Evolutionary conservation across 2,329 filamentous ascomycete species (phyloP), one percentile per base, ranked within the genome.

Genomic region (Cryphonectria japonica): DNA sequence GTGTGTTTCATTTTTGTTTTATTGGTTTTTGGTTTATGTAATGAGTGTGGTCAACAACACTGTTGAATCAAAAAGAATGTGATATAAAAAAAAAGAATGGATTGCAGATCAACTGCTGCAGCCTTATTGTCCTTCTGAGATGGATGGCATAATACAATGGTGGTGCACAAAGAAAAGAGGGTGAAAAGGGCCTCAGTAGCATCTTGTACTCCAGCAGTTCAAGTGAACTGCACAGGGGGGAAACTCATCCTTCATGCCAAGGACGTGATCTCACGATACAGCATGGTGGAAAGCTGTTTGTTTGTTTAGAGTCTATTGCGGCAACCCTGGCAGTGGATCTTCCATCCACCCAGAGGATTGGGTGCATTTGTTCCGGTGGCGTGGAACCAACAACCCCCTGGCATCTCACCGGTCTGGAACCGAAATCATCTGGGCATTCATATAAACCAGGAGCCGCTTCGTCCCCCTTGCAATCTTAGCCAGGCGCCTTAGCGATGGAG

Each of bases 81-180:
- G 63, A 41, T 14, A 13, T n/a, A 22, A 22, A 46, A 61, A 46
- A 61, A 72, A 69, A 62, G 71, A 73, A 61, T 69, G 71, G 66
- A 71, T 69, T 57, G 69, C 71, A 69, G 69, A 73, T 71, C 71
- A 73, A 73, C 69, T 71, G 71, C 69, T 39, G 66, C 13, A 37
- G 32, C 32, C 22, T 50, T 52, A 41, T 22, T n/a, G 43, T 57
- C 32, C 32, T 14, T 50, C 34, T 57, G 63, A 46, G 13, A 29
- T 50, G 26, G 14, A 13, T 41, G 59, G 46, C 46, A 50, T 50
- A n/a, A 50, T 2, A 43, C 13, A 29, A 57, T 57, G 4, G n/a
- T 41, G 19, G 6, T 59, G 9, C 19, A 59, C 9, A 54, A 54
- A 29, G 16, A n/a, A 39, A 29, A 32, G 41, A 43, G 22, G 22